Evolutionary conservation across 2,329 filamentous ascomycete species (phyloP), one percentile per base, ranked within the genome.

Genomic region (Talaromyces sp.): DNA sequence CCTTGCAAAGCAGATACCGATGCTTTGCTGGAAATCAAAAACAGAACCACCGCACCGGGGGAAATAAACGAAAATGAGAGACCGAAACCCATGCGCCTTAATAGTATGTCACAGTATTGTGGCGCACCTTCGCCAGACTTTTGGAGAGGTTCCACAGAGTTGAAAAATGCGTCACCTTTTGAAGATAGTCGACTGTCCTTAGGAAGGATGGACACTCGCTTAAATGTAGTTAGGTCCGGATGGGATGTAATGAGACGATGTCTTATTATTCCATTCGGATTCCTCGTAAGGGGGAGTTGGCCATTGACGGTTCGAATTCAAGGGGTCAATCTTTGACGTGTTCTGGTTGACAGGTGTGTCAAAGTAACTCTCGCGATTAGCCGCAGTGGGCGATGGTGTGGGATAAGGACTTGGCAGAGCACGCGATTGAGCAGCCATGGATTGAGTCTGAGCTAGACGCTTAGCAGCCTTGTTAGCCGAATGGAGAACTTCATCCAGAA

Each of bases 231-330:
- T 70, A 51, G 71, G 64, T 58, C 88, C 84, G 29, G 86, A 85
- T 48, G 88, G 87, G 78, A 89, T 88, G 61, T 92, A 91, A 74
- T 88, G 91, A 5, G 90, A 88, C 10, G 91, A 85, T 27, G 90
- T 89, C 37, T 89, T 87, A 8, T 88, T 86, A 16, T 88, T 91
- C 93, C 92, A 97, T 70, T 96, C 92, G 58, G 87, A 86, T 65
- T 96, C 92, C 67, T 96, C 92, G 63, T 97, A 96, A 3, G 94
- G 93, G 19, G 94, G 94, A 14, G 94, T 97, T 3, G 92, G 93
- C 88, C 92, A 97, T 75, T 96, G 94, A 35, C 86, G 81, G 49
- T 80, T 74, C 19, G 78, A 75, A 50, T 76, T 68, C 19, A 46
- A 11, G 49, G 80, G 75, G 59, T 82, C 72, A 55, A 74, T 76